Evolutionary conservation across 1,139 yeast species (phyloP).

Genomic region (Suhomyces wounanorum): DNA sequence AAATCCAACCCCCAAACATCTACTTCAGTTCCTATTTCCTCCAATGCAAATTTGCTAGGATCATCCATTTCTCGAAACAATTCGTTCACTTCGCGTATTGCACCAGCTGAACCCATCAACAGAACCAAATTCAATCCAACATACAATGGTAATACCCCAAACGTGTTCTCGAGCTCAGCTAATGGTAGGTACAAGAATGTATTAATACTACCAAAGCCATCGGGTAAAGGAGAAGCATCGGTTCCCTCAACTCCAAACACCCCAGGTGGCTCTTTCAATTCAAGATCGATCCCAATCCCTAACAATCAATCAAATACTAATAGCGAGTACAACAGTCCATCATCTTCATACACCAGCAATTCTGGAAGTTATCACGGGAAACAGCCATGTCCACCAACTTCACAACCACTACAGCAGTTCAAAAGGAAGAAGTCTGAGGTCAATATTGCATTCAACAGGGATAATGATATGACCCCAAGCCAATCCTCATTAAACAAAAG

Average conservation of each 20-base stretch:
- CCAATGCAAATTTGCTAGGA: background rate
- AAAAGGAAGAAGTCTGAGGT: slow-evolving; percentile 48
- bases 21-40: slow-evolving; percentile 9
- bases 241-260: slow-evolving; percentile 16
- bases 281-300: slow-evolving; percentile 33
- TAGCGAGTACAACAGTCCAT: slow-evolving; percentile 19
- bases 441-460: slow-evolving; percentile 20
- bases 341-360: slow-evolving; percentile 26
- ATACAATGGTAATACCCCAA: slow-evolving; percentile 15
- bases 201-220: slow-evolving; percentile 47
- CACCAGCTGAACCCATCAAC: slow-evolving; percentile 11
- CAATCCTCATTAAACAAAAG: slow-evolving; percentile 18
- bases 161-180: slow-evolving; percentile 8
- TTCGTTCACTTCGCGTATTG: slow-evolving; percentile 11
- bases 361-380: slow-evolving; percentile 17
- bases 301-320: slow-evolving; percentile 13
- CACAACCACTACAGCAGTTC: slow-evolving; percentile 29
- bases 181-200: slow-evolving; percentile 38
- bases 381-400: slow-evolving; percentile 1
- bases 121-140: slow-evolving; percentile 17
- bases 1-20: slow-evolving; percentile 4
- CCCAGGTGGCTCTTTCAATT: slow-evolving; percentile 13
- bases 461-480: slow-evolving; percentile 15
- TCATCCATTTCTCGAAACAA: slow-evolving; percentile 11
- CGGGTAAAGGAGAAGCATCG: slow-evolving; percentile 13